Evolutionary conservation across 2,329 filamentous ascomycete species (phyloP).

Genomic region (Macrophomina tecta): DNA sequence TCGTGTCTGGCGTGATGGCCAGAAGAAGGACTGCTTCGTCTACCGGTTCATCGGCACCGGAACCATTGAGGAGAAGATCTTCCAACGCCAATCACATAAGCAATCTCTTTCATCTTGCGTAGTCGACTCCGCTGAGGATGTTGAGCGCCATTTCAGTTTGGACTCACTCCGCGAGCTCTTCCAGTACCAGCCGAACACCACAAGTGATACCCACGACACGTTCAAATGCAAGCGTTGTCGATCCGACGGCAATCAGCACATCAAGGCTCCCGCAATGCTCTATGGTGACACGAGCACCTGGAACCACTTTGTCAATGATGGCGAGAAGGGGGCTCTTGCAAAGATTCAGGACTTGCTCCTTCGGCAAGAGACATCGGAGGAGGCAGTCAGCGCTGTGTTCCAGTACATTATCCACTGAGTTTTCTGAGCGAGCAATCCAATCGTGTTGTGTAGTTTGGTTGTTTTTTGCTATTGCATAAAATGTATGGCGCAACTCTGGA

Average conservation of each 20-base stretch:
- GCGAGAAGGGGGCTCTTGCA: conserved; percentile 68
- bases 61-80: conserved; percentile 99
- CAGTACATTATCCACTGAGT: conserved; percentile 92
- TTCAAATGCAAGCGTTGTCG: conserved; percentile 97
- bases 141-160: conserved; percentile 93
- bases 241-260: conserved; percentile 79
- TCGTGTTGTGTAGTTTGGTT: too few relatives aligned
- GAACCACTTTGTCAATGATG: conserved; percentile 93
- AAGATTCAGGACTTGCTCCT: conserved; percentile 90
- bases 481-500: too few relatives aligned
- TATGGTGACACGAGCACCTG: conserved; percentile 99
- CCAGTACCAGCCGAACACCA: conserved; percentile 84
- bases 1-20: conserved; percentile 97
- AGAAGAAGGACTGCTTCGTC: conserved; percentile 99
- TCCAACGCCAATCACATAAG: conserved; percentile 97
- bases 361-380: conserved; percentile 79
- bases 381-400: conserved; percentile 90
- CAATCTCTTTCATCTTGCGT: conserved; percentile 95
- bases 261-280: conserved; percentile 92
- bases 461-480: too few relatives aligned
- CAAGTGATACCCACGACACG: conserved; percentile 94
- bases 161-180: conserved; percentile 93
- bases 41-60: conserved; percentile 99
- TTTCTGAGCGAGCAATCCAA: too few relatives aligned
- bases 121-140: conserved; percentile 94